These are phyloP conservation scores for Cryptococcus sp. DNA, from an alignment of 1,284 basidiomycete species.

Conservation along the genomic window DNA sequence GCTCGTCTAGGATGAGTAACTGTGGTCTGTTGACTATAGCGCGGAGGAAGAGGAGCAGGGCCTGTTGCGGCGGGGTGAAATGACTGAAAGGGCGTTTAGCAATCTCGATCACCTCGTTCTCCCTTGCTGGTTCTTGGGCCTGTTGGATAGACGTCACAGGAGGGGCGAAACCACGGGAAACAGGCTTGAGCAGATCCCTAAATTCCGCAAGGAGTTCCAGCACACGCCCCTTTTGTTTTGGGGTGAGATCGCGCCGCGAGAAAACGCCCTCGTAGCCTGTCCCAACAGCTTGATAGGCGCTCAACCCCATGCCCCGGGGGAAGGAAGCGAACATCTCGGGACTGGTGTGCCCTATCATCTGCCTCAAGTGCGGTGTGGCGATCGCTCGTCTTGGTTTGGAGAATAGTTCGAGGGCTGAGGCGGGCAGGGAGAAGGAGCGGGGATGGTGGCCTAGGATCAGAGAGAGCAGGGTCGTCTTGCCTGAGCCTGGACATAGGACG, in stretches of 20 bases:
- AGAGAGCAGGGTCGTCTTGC: slow-evolving; percentile 93
- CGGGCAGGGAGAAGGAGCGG: slow-evolving; percentile 73
- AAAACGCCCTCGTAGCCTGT: slow-evolving; percentile 83
- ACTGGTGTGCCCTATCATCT: slow-evolving; percentile 73
- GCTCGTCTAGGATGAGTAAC: slow-evolving; percentile 82
- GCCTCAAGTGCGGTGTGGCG: slow-evolving; percentile 62
- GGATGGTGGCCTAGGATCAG: slow-evolving; percentile 93
- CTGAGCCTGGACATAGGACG: slow-evolving; percentile 64
- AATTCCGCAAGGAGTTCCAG: slow-evolving; percentile 65
- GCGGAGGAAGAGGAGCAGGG: slow-evolving; percentile 76
- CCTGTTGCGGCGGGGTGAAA: slow-evolving; percentile 71
- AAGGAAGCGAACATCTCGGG: slow-evolving; percentile 92
- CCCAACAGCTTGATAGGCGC: slow-evolving; percentile 73
- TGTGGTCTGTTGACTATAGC: slow-evolving; percentile 70
- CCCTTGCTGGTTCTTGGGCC: slow-evolving; percentile 2
- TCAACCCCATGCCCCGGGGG: slow-evolving; percentile 70
- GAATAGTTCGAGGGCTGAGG: slow-evolving; percentile 66
- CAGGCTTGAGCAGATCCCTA: slow-evolving; percentile 26
- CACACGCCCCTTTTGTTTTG: slow-evolving; percentile 55
- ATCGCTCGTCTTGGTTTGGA: slow-evolving; percentile 66
- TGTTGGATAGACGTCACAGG: background rate
- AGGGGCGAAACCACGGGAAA: background rate
- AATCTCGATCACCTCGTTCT: slow-evolving; percentile 22
- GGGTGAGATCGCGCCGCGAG: slow-evolving; percentile 59
- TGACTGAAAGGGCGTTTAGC: slow-evolving; percentile 61